Base-by-base conservation (phyloP, 2,329 filamentous ascomycete species). In the Pseudocercospora macadamiae region DNA sequence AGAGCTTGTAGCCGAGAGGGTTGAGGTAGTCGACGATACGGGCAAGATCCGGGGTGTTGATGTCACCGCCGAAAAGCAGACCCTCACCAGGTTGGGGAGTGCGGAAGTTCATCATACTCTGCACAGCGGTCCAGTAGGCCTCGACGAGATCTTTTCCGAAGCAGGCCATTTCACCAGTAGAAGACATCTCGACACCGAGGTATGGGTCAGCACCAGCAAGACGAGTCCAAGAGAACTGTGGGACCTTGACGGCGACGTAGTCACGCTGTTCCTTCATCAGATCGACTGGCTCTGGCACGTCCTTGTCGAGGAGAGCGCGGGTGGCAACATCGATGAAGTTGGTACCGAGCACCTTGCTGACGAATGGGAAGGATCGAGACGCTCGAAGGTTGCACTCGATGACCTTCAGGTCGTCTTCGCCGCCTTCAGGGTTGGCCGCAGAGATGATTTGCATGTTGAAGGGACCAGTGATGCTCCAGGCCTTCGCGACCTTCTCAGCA, bases 371-470 rank as follows among this genome's bases (percentile, higher is more conserved):
- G 1, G 93, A 97, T 64, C 93, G 92, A 60, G 93, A 97, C 57
- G 93, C 95, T 75, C 93, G 93, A 63, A 97, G 87, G 77, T 97
- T 97, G 82, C 93, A 97, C 79, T 97, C 93, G 64, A 97, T 97
- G 71, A 97, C 93, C 83, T 97, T 97, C 66, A 97, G 85, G 25
- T 85, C 82, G 71, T 89, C 84, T 73, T 90, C 85, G 56, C 88
- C 88, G 58, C 89, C 89, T 59, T 90, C 87, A 28, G 89, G 86
- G 70, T 89, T 82, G 10, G 90, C 83, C 32, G 90, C 91, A 81
- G 96, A 96, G 84, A 99, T 97, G 78, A 99, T 96, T 75, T 99
- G 95, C 93, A 99, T 97, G 84, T 99, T 99, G 86, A 97, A 99
- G 59, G 95, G 95, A 55, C 95, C 95, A 18, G 92, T 97, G 76